phyloP scores from a whole-genome alignment of 352 stramenopile species.

The Globisporangium solare region DNA sequence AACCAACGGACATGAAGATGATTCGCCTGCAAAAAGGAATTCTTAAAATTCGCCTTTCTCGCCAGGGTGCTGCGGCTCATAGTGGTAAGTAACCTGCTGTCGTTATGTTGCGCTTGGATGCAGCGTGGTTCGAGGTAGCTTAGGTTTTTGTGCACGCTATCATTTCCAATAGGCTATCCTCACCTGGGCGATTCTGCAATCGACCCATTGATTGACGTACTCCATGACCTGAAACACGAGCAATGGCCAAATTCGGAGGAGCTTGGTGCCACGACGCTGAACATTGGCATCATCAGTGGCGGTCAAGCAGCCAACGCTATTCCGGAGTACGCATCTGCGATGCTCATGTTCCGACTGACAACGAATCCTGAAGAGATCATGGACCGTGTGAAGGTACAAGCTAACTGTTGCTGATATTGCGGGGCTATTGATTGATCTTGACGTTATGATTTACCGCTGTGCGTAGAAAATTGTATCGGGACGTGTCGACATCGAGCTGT shows the following conservation, averaged over 20 bases:
- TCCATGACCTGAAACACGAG: conserved; percentile 79
- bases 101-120: not conserved
- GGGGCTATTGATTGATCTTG: not conserved
- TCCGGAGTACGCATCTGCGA: conserved; percentile 76
- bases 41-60: conserved; percentile 75
- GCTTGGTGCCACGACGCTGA: conserved; percentile 78
- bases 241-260: conserved; percentile 74
- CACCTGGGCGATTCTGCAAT: conserved; percentile 82
- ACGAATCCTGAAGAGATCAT: conserved; percentile 67
- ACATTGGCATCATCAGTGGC: conserved; percentile 79
- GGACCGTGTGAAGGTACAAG: conserved; percentile 49
- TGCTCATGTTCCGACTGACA: conserved; percentile 87
- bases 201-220: conserved; percentile 78
- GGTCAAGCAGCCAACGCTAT: conserved; percentile 81
- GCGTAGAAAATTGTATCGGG: conserved; percentile 49
- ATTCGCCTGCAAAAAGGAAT: conserved; percentile 86
- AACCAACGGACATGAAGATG: conserved; percentile 79
- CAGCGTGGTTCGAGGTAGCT: not conserved
- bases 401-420: not conserved
- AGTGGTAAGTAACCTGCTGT: conserved; percentile 35
- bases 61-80: conserved; percentile 72
- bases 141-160: not conserved
- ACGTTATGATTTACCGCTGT: conserved; percentile 1
- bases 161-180: conserved; percentile 43
- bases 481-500: conserved; percentile 68